Base-by-base conservation (phyloP, 352 stramenopile genomes). In the Globisporangium nunn region DNA sequence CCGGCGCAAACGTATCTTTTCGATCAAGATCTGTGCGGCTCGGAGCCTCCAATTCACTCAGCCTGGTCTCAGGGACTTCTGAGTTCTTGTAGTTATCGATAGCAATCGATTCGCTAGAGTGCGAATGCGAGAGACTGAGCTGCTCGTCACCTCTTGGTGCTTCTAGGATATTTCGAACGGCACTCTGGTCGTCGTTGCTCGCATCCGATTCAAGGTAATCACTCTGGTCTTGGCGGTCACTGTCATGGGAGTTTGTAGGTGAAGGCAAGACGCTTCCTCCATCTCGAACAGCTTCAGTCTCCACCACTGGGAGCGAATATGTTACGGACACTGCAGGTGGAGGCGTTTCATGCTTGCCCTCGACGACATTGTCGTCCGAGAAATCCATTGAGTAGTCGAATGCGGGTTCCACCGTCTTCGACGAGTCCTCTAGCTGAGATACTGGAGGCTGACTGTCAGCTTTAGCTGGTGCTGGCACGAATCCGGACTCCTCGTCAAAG, bases 371-470 rank as follows among this genome's bases (percentile, higher is more conserved):
- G 50, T 86, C 74, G 2, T 90, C 75, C 6, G 72, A 76, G 52
- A 90, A 88, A 35, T 90, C 75, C 67, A 88, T 85, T 44, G 80
- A 90, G 59, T 88, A 90, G 56, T 88, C 68, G 46, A 81, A 86
- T 17, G 63, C 71, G 0, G 63, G 69, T 12, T 76, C 70, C 6
- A 58, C n/a, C 0, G 12, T 39, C 15, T 61, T 74, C 4, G 50
- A 3, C 2, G 50, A 44, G 18, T 53, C 46, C 4, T 61, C 54
- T 12, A 50, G 15, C 17, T 12, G 23, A 11, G 17, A 2, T 10
- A 41, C 28, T 1, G 11, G 41, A 48, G 31, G 58, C 4, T 15
- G 28, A 6, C 4, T 37, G 28, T 8, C 4, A 8, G 28, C 17
- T 48, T 29, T 39, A 43, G 35, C 43, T 40, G 64, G 14, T 47